Percentiles rank a stretch among this genome's conserved stretches.
These are phyloP conservation scores for Butyriboletus loyo DNA, from an alignment of 768 basidiomycete species.

Conservation along the genomic window DNA sequence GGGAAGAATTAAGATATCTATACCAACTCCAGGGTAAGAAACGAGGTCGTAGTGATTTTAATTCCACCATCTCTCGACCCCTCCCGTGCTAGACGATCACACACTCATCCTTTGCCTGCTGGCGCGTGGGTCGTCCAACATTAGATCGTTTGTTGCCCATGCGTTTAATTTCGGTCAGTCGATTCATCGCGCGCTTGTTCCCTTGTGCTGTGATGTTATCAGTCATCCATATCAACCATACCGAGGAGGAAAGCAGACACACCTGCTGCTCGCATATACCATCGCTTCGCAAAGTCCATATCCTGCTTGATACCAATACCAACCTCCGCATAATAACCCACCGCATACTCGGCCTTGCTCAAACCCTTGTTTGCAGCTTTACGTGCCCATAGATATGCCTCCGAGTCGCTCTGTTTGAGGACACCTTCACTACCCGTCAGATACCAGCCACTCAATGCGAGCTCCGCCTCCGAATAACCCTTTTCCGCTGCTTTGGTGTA, in stretches of 20 bases:
- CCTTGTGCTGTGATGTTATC: conserved; percentile 70
- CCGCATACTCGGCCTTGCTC: conserved; percentile 97
- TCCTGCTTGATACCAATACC: conserved; percentile 98
- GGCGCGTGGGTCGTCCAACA: conserved; percentile 82
- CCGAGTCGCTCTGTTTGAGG: conserved; percentile 94
- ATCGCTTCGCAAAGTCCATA: conserved; percentile 91
- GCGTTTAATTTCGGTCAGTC: conserved; percentile 93
- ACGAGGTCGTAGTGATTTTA: conserved; percentile 5
- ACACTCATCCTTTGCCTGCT: conserved; percentile 93
- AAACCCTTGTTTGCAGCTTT: conserved; percentile 95
- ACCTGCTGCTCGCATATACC: conserved; percentile 99
- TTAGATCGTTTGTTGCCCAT: conserved; percentile 77
- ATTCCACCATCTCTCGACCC: conserved; percentile 4
- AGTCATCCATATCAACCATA: background rate
- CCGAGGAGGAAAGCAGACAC: conserved; percentile 27
- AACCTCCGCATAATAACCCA: conserved; percentile 96
- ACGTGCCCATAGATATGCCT: conserved; percentile 98
- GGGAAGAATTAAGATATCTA: conserved; percentile 16
- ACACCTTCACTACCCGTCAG: conserved; percentile 94
- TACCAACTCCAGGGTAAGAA: background rate
- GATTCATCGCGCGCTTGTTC: conserved; percentile 96
- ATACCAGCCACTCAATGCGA: conserved; percentile 98
- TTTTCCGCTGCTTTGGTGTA: conserved; percentile 98
- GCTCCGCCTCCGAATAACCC: conserved; percentile 90
- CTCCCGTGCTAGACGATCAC: conserved; percentile 59